Percentiles rank a stretch among this genome's conserved stretches.
Evolutionary conservation across 2,329 filamentous ascomycete species (phyloP).

Genomic region (Xylariaceae sp.): DNA sequence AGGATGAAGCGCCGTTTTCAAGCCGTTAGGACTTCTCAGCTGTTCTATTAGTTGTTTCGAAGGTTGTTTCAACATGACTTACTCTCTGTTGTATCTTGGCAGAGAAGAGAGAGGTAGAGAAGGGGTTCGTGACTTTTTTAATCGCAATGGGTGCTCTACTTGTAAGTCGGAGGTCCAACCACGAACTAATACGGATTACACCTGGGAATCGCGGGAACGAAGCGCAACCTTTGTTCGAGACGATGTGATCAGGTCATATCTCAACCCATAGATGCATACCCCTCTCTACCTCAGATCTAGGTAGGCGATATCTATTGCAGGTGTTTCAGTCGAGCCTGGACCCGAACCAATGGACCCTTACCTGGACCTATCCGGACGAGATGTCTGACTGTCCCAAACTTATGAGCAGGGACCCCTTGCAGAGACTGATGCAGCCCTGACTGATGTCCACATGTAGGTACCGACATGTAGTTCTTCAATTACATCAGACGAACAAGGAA

Average conservation of each 20-base stretch:
- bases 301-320: background rate
- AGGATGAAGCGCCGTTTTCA: background rate
- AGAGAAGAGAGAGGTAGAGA: too few relatives aligned
- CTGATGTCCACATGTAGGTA: background rate
- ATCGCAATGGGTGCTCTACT: too few relatives aligned
- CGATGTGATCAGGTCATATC: background rate
- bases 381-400: background rate
- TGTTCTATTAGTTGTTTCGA: background rate
- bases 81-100: too few relatives aligned
- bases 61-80: too few relatives aligned
- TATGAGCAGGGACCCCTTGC: background rate
- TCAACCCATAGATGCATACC: background rate
- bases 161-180: too few relatives aligned
- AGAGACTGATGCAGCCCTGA: constrained; percentile 1
- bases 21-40: background rate
- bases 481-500: constrained; percentile 5
- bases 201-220: background rate
- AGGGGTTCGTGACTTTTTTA: too few relatives aligned
- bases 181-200: background rate
- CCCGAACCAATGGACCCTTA: background rate
- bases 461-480: background rate
- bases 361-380: background rate
- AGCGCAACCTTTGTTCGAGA: background rate
- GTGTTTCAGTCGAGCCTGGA: background rate
- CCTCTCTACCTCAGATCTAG: background rate